phyloP scores from a whole-genome alignment of 345 rosid genomes.

The Hirschfeldia incana region DNA sequence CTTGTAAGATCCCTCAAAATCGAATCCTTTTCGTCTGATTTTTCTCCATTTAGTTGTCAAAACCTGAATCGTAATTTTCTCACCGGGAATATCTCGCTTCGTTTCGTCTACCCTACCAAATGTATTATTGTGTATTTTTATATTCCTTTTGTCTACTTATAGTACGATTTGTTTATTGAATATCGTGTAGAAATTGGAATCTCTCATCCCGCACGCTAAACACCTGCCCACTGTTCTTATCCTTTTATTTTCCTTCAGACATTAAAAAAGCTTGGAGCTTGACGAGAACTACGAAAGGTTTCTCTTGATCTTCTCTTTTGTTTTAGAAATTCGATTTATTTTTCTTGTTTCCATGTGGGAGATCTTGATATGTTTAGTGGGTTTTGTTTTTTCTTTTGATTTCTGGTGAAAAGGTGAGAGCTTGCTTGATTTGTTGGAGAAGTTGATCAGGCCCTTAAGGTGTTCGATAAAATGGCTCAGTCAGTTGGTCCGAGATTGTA shows the following conservation, averaged over 20 bases:
- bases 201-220: conserved; percentile 51
- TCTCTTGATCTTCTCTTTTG: conserved; percentile 1
- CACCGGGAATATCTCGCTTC: conserved; percentile 11
- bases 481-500: conserved; percentile 74
- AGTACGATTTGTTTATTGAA: conserved; percentile 33
- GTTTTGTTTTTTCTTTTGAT: background rate
- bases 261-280: conserved; percentile 18
- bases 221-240: conserved; percentile 34
- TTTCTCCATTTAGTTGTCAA: conserved; percentile 26
- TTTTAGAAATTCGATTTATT: background rate
- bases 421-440: conserved; percentile 23
- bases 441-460: conserved; percentile 28
- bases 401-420: conserved; percentile 25
- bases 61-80: conserved; percentile 14
- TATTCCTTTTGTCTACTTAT: conserved; percentile 10
- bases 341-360: conserved; percentile 1
- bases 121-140: conserved; percentile 23
- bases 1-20: conserved; percentile 32
- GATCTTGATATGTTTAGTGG: background rate
- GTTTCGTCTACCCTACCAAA: conserved; percentile 3
- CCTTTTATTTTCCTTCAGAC: conserved; percentile 25
- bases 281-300: conserved; percentile 20
- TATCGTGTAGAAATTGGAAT: conserved; percentile 34
- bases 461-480: conserved; percentile 58
- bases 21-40: conserved; percentile 10